Evolutionary conservation across 2,329 filamentous ascomycete genomes (phyloP).

Genomic region (Parascedosporium putredinis): DNA sequence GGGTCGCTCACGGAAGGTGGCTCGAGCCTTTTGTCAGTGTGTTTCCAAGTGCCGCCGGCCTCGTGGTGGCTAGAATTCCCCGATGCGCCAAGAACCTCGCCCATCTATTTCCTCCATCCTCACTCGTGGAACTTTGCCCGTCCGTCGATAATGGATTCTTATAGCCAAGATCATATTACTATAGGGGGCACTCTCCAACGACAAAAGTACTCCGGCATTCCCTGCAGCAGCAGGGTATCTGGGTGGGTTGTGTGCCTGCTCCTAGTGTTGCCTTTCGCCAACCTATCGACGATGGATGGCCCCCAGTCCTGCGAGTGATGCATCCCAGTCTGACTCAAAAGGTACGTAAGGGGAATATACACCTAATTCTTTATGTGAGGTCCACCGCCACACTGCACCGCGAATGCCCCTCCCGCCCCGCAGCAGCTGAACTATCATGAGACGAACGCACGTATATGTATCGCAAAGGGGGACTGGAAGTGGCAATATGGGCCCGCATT

Average conservation of each 20-base stretch:
- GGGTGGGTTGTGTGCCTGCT: too few relatives aligned
- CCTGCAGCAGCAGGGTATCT: neutral
- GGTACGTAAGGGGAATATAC: too few relatives aligned
- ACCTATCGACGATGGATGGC: too few relatives aligned
- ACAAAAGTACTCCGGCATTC: conserved; percentile 1
- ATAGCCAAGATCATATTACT: conserved; percentile 1
- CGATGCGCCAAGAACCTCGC: conserved; percentile 2
- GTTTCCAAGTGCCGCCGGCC: neutral
- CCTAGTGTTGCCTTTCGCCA: too few relatives aligned
- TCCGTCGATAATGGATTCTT: neutral
- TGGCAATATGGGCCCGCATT: neutral
- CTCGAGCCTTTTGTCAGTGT: neutral
- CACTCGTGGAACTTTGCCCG: neutral
- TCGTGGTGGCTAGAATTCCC: neutral
- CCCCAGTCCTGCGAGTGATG: too few relatives aligned
- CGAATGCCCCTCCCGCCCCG: too few relatives aligned
- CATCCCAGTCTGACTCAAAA: too few relatives aligned
- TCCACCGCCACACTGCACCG: too few relatives aligned
- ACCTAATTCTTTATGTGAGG: too few relatives aligned
- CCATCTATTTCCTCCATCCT: neutral
- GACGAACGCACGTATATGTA: neutral
- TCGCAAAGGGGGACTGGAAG: too few relatives aligned
- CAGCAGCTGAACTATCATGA: neutral
- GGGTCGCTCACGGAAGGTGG: neutral
- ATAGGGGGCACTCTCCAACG: neutral